phyloP scores from a whole-genome alignment of 179 eudicot species.

The Corrigiola litoralis region DNA sequence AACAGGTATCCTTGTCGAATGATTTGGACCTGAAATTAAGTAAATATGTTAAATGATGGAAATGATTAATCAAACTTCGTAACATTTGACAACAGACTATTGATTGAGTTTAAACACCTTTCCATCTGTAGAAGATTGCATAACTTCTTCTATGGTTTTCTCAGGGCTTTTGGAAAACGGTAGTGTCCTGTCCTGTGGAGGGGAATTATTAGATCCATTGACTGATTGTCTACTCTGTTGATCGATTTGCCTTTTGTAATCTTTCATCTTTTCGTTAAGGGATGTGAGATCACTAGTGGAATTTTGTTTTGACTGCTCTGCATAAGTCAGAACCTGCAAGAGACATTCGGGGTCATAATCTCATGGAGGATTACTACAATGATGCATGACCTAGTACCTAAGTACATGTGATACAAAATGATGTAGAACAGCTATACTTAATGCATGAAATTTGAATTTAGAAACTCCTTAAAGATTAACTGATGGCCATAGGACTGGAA shows the following conservation, averaged over 20 bases:
- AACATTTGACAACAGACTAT: neutral
- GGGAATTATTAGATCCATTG: conserved; percentile 32
- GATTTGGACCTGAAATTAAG: conserved; percentile 60
- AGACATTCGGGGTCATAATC: neutral
- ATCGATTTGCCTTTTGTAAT: conserved; percentile 65
- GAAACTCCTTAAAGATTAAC: neutral
- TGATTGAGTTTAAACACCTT: conserved; percentile 44
- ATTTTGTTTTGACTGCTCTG: conserved; percentile 61
- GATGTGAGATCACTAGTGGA: conserved; percentile 60
- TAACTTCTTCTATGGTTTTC: conserved; percentile 67
- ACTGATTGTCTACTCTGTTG: conserved; percentile 49
- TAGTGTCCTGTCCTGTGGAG: conserved; percentile 38
- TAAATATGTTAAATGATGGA: neutral
- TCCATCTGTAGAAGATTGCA: conserved; percentile 81
- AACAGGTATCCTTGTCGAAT: conserved; percentile 86
- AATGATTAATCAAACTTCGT: neutral
- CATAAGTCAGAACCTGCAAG: conserved; percentile 62
- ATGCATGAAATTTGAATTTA: neutral
- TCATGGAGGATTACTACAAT: neutral
- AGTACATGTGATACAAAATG: neutral
- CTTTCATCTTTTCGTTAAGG: conserved; percentile 74
- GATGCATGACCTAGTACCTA: neutral
- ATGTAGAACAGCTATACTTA: neutral
- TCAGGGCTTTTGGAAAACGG: conserved; percentile 51
- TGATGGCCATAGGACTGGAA: too few relatives aligned